A percentile compares a stretch with the other conserved stretches of the same genome.
phyloP scores from a whole-genome alignment of 768 basidiomycete genomes.

The Boletus rufocinnamomeus region DNA sequence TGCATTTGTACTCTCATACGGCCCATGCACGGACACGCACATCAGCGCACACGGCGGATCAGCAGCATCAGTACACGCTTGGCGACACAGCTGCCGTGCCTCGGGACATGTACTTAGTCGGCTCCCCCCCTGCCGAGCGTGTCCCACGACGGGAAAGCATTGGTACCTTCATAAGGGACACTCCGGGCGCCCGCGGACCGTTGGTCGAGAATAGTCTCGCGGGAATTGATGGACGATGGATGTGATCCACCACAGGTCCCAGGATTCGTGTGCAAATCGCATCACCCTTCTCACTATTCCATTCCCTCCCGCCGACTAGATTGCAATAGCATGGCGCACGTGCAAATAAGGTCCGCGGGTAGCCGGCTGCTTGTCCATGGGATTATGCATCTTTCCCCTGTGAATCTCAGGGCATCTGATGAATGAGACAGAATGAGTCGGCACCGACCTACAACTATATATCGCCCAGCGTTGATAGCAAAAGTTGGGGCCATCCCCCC shows the following conservation, averaged over 20 bases:
- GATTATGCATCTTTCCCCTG: neutral
- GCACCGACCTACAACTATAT: neutral
- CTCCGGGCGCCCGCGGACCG: neutral
- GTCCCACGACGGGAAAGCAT: neutral
- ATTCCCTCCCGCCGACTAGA: neutral
- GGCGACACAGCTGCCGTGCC: neutral
- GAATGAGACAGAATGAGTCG: neutral
- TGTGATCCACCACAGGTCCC: neutral
- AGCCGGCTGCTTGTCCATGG: neutral
- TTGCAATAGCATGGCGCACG: neutral
- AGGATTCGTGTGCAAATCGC: neutral
- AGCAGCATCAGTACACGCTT: neutral
- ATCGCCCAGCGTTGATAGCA: neutral
- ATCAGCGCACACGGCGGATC: neutral
- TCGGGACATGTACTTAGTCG: neutral
- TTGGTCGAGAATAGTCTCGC: constrained; percentile 3
- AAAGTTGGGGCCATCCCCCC: too few species aligned
- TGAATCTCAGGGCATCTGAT: neutral
- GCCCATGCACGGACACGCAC: neutral
- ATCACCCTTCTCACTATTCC: neutral
- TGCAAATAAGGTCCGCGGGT: too few species aligned
- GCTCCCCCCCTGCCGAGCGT: neutral
- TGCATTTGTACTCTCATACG: neutral
- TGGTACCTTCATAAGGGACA: neutral
- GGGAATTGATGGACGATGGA: neutral